phyloP scores from a whole-genome alignment of 1,139 yeast genomes.

The Pichia sp. region DNA sequence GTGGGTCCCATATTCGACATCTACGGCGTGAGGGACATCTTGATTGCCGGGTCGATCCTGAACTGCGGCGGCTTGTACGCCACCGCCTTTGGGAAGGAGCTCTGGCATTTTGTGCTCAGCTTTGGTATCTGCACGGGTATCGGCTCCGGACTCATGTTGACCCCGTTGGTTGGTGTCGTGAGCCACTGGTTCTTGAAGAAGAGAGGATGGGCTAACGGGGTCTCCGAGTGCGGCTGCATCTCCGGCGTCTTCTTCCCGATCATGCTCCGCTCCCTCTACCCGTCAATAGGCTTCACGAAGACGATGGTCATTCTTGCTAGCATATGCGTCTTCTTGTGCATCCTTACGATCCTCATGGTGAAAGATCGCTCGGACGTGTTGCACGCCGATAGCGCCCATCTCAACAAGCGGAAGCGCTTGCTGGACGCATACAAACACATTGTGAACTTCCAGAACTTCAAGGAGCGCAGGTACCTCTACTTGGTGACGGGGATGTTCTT shows the following conservation, averaged over 20 bases:
- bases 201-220: slow-evolving; percentile 56
- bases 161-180: slow-evolving; percentile 56
- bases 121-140: slow-evolving; percentile 55
- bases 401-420: slow-evolving; percentile 25
- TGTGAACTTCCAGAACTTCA: slow-evolving; percentile 43
- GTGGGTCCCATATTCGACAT: slow-evolving; percentile 65
- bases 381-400: slow-evolving; percentile 12
- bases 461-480: slow-evolving; percentile 37
- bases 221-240: slow-evolving; percentile 57
- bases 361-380: slow-evolving; percentile 31
- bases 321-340: slow-evolving; percentile 42
- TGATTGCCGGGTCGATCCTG: slow-evolving; percentile 45
- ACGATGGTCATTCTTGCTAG: slow-evolving; percentile 55
- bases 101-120: slow-evolving; percentile 56
- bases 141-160: slow-evolving; percentile 54
- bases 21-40: slow-evolving; percentile 48
- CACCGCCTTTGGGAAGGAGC: slow-evolving; percentile 47
- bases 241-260: slow-evolving; percentile 64
- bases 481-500: slow-evolving; percentile 28
- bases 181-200: slow-evolving; percentile 59
- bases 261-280: slow-evolving; percentile 51
- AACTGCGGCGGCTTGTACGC: slow-evolving; percentile 51
- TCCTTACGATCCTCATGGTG: slow-evolving; percentile 25
- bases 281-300: slow-evolving; percentile 52
- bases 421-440: slow-evolving; percentile 37